Evolutionary conservation across 192 early-diverging fungal species (phyloP), one percentile per base, ranked within the genome.

Genomic region (Coemansia sp.): DNA sequence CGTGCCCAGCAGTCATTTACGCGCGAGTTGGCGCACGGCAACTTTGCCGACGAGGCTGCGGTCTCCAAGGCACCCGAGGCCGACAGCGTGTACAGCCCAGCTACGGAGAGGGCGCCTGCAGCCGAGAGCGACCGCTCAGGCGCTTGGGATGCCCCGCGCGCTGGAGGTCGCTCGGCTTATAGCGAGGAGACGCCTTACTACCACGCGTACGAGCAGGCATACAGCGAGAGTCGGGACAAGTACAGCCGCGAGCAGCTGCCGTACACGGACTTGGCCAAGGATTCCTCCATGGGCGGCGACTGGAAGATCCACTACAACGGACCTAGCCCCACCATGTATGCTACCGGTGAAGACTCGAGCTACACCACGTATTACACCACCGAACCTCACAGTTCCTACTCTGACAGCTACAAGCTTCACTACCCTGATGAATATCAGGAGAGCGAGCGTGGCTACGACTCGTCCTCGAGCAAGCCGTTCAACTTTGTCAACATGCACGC

Each of bases 401-500:
- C 56, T n/a, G 56, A 68, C 60, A 46, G 27, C 27, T 60, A 64
- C 46, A 59, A 32, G 11, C 40, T 66, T 1, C 22, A 58, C 40
- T 54, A 66, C 11, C 19, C 11, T 29, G 64, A 66, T 10, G 31
- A 63, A 12, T 39, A 22, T 12, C 60, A 68, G 58, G 38, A 39
- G 37, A 36, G 38, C 51, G 51, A 60, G n/a, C 54, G 25, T 24
- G 49, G 45, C 37, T 40, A 37, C 36, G 37, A 54, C 37, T 35
- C 64, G 15, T 67, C 62, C 15, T 65, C 71, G 22, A 64, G 42
- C 67, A 67, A 29, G 61, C 77, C 77, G 9, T 67, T 65, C 37
- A 67, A 79, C 65, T 74, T 79, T 70, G 72, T 74, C 41, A 79
- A 79, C 57, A 62, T 37, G 60, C 71, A 68, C n/a, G 70, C 63